Conservation (phyloP, 225 moss, liverwort and hornwort genomes). For the Pleurozium schreberi region DNA sequence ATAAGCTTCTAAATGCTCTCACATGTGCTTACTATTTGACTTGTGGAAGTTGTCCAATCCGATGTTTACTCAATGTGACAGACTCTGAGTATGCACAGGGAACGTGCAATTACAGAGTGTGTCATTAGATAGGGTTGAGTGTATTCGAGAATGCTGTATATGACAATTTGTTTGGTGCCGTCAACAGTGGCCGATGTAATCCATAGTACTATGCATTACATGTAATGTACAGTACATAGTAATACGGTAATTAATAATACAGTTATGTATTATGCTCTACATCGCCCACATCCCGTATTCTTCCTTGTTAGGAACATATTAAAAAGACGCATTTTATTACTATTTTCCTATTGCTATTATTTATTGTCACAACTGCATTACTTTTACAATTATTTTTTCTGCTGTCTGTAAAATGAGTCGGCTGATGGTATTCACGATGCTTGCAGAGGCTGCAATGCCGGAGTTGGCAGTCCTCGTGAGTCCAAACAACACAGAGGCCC, state of each 20-base stretch:
- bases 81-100: neutral
- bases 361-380: neutral
- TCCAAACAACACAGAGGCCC: constrained; percentile 54
- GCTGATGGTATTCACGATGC: neutral
- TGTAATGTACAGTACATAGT: neutral
- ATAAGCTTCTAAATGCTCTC: neutral
- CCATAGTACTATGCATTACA: neutral
- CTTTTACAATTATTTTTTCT: neutral
- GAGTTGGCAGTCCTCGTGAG: constrained; percentile 71
- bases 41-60: neutral
- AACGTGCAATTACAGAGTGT: neutral
- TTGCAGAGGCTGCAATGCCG: constrained; percentile 74
- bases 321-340: neutral
- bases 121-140: neutral
- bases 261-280: neutral
- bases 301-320: neutral
- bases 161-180: neutral
- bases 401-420: neutral
- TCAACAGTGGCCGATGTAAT: neutral
- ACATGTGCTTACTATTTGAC: neutral
- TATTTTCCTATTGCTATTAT: neutral
- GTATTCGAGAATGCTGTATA: neutral
- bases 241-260: neutral
- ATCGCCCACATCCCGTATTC: neutral
- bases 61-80: neutral